A percentile compares a stretch with the other conserved stretches of the same genome.
These are phyloP conservation scores for Orbilia brochopaga DNA, from an alignment of 2,329 filamentous ascomycete genomes.

Conservation along the genomic window DNA sequence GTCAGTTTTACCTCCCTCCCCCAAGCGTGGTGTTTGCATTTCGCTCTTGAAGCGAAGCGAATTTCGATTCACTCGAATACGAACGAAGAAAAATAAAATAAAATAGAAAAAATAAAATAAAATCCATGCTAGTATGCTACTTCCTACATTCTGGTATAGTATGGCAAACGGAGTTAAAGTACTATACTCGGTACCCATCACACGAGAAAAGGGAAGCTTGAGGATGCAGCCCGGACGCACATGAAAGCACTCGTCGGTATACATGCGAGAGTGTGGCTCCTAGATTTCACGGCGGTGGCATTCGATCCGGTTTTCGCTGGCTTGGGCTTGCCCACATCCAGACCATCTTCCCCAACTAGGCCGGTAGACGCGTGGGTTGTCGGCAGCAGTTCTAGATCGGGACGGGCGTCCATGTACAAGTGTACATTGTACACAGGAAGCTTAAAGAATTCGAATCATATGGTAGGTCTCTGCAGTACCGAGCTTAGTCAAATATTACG, in stretches of 20 bases:
- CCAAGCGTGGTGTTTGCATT: too few relatives aligned
- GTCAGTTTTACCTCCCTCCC: not conserved
- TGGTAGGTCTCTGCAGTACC: too few relatives aligned
- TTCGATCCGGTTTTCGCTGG: slow-evolving; percentile 14
- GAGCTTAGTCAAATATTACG: too few relatives aligned
- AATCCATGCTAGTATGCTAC: too few relatives aligned
- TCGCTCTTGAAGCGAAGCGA: not conserved
- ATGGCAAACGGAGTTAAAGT: not conserved
- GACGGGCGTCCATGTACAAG: slow-evolving; percentile 12
- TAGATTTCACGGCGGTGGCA: slow-evolving; percentile 29
- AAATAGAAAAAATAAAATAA: too few relatives aligned
- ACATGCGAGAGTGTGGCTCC: slow-evolving; percentile 16
- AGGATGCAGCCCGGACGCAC: too few relatives aligned
- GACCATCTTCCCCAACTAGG: slow-evolving; percentile 6
- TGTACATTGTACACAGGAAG: too few relatives aligned
- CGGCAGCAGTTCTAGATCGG: slow-evolving; percentile 24
- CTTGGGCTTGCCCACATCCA: slow-evolving; percentile 15
- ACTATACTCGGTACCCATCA: not conserved
- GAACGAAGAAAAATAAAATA: too few relatives aligned
- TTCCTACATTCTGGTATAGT: not conserved
- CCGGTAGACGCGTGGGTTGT: slow-evolving; percentile 31
- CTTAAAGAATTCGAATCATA: too few relatives aligned
- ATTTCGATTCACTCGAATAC: too few relatives aligned
- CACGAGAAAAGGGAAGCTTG: too few relatives aligned
- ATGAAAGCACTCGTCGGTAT: too few relatives aligned